These are phyloP conservation scores for Sclerotinia trifoliorum DNA, from an alignment of 2,329 filamentous ascomycete species.

Conservation along the genomic window DNA sequence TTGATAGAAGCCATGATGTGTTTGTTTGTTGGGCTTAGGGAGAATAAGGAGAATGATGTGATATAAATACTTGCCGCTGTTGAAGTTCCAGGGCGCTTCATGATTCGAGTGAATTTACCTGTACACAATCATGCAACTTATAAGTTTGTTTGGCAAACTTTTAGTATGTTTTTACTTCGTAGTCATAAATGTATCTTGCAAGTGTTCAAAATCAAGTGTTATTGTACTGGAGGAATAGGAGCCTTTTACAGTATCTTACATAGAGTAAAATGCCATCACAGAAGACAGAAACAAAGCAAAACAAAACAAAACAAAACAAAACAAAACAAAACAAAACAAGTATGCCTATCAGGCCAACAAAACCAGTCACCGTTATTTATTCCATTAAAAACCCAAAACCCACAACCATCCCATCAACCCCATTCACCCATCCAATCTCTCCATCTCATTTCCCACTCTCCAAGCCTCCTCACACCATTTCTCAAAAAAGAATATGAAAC, in stretches of 20 bases:
- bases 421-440: background rate
- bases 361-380: background rate
- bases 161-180: background rate
- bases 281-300: background rate
- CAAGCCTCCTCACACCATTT: background rate
- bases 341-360: background rate
- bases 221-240: background rate
- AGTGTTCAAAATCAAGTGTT: background rate
- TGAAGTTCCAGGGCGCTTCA: background rate
- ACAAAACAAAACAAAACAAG: background rate
- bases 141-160: background rate
- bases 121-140: background rate
- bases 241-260: too few relatives aligned
- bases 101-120: background rate
- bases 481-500: background rate
- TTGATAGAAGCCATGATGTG: background rate
- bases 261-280: too few relatives aligned
- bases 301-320: too few relatives aligned
- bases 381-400: too few relatives aligned
- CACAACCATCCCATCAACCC: background rate
- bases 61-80: background rate
- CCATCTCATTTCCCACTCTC: background rate
- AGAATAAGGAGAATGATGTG: background rate
- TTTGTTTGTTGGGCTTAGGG: background rate
- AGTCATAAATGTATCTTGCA: background rate